Conservation (phyloP, 495 filamentous ascomycete genomes). For the Pseudevernia furfuracea region DNA sequence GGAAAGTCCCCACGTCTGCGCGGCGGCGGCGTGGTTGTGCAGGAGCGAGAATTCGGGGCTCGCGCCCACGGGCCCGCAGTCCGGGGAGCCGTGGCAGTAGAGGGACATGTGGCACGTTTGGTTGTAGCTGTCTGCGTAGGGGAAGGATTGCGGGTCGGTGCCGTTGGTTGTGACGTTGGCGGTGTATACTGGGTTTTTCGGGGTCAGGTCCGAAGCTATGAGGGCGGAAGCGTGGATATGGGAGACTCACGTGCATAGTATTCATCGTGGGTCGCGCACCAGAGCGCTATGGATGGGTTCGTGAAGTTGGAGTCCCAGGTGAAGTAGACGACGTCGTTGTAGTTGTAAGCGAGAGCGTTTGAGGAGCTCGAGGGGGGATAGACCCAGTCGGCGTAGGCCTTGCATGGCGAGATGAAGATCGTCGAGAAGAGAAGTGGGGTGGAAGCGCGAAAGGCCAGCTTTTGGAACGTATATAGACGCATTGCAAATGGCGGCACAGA, state of each 20-base stretch:
- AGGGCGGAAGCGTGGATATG: background rate
- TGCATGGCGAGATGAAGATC: background rate
- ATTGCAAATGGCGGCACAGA: background rate
- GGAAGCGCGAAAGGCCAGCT: background rate
- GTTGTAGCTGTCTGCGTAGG: background rate
- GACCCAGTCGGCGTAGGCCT: background rate
- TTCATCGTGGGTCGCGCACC: background rate
- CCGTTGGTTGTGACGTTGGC: background rate
- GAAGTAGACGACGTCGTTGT: slow-evolving; percentile 2
- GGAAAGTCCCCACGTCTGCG: background rate
- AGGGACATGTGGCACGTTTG: background rate
- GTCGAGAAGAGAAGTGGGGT: background rate
- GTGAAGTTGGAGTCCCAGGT: background rate
- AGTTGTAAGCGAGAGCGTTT: background rate
- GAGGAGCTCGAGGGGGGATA: background rate
- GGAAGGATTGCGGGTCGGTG: background rate
- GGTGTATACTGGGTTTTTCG: background rate
- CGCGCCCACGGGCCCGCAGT: background rate
- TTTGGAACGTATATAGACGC: background rate
- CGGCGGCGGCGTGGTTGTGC: background rate
- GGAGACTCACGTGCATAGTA: background rate
- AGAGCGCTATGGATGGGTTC: background rate
- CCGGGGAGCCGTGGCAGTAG: background rate
- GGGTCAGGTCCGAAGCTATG: background rate
- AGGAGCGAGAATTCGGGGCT: background rate